Conservation (phyloP, 345 rosid species). For the Nasturtium officinale region DNA sequence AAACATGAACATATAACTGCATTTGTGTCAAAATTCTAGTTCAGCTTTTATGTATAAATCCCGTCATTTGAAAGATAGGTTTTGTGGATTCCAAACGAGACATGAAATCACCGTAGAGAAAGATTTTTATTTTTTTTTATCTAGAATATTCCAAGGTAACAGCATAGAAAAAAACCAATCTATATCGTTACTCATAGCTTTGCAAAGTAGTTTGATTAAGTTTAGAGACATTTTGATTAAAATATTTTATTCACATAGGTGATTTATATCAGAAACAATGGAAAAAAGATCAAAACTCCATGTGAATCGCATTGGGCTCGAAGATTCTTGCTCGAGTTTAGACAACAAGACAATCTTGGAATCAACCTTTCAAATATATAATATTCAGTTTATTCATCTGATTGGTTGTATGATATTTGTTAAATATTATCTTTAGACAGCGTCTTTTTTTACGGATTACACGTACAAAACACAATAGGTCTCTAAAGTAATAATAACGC, state of each 20-base stretch:
- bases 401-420: not conserved
- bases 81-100: not conserved
- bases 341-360: slow-evolving; percentile 27
- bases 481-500: not conserved
- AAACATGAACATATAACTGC: not conserved
- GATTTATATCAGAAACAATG: not conserved
- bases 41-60: not conserved
- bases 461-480: not conserved
- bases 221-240: not conserved
- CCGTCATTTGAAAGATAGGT: not conserved
- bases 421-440: not conserved
- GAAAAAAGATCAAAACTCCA: not conserved
- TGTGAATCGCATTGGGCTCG: slow-evolving; percentile 31
- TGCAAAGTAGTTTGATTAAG: not conserved
- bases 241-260: not conserved
- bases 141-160: not conserved
- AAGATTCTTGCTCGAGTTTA: slow-evolving; percentile 14
- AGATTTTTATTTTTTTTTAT: too few relatives aligned
- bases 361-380: slow-evolving; percentile 26
- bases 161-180: not conserved
- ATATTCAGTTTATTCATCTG: slow-evolving; percentile 14
- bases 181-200: not conserved
- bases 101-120: not conserved
- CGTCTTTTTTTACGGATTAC: not conserved
- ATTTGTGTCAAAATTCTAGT: not conserved